phyloP scores from a whole-genome alignment of 148 eudicot genomes.

The Diospyros kaki region DNA sequence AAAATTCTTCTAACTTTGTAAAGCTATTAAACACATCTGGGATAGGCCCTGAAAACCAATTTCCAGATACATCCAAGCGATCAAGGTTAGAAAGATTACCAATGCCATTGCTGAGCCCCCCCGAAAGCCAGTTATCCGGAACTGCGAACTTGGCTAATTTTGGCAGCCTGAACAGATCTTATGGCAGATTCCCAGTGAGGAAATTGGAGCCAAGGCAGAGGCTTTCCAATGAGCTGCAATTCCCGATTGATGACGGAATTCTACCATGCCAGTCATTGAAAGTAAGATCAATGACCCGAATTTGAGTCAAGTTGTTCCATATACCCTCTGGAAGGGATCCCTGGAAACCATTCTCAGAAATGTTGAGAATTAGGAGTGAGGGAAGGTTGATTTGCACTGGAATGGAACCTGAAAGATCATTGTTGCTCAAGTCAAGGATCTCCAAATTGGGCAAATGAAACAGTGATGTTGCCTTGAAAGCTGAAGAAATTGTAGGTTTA shows the following conservation, averaged over 20 bases:
- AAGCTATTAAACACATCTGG: constrained; percentile 27
- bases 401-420: constrained; percentile 11
- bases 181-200: constrained; percentile 16
- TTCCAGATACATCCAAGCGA: constrained; percentile 22
- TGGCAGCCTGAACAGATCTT: constrained; percentile 18
- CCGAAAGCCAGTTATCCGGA: constrained; percentile 18
- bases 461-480: constrained; percentile 9
- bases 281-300: constrained; percentile 11
- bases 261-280: constrained; percentile 13
- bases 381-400: constrained; percentile 18
- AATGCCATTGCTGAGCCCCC: constrained; percentile 3
- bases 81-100: constrained; percentile 27
- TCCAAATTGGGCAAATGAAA: constrained; percentile 15
- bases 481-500: too few relatives aligned
- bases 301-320: constrained; percentile 14
- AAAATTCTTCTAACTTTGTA: constrained; percentile 15
- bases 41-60: constrained; percentile 18
- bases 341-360: constrained; percentile 14
- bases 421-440: constrained; percentile 25
- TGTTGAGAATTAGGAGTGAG: constrained; percentile 11
- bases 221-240: constrained; percentile 25
- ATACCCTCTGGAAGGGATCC: constrained; percentile 15
- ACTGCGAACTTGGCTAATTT: constrained; percentile 13
- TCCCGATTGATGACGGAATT: constrained; percentile 19
- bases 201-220: constrained; percentile 18